Percentiles rank a stretch among this genome's conserved stretches.
These are phyloP conservation scores for Phascolomyces articulosus DNA, from an alignment of 371 early-diverging fungal species.

Conservation along the genomic window DNA sequence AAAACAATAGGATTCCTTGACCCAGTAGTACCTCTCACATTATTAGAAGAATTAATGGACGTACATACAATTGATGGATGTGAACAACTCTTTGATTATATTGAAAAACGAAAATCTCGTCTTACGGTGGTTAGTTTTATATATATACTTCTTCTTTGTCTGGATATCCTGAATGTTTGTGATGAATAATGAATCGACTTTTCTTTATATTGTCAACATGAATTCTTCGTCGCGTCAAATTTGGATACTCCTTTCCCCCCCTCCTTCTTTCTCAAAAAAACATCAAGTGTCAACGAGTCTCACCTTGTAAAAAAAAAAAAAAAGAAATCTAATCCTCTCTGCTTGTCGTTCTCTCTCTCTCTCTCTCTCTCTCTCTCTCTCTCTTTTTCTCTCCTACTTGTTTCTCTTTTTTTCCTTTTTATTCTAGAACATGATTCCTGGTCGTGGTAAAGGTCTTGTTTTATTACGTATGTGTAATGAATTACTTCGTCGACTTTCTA, in stretches of 20 bases:
- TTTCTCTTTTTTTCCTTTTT: not conserved
- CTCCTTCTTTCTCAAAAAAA: too few relatives aligned
- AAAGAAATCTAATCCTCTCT: too few relatives aligned
- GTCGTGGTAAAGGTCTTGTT: slow-evolving; percentile 79
- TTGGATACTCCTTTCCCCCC: too few relatives aligned
- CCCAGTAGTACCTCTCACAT: slow-evolving; percentile 47
- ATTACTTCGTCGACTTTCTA: slow-evolving; percentile 78
- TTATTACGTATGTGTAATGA: slow-evolving; percentile 86
- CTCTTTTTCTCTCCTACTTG: not conserved
- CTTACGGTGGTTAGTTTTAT: slow-evolving; percentile 60
- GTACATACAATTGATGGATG: slow-evolving; percentile 63
- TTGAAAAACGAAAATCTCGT: slow-evolving; percentile 58
- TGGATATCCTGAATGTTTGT: not conserved
- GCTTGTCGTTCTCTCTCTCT: not conserved
- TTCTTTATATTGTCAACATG: too few relatives aligned
- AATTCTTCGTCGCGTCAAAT: too few relatives aligned
- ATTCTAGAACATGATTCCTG: slow-evolving; percentile 67
- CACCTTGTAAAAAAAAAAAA: too few relatives aligned
- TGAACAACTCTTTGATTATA: slow-evolving; percentile 64
- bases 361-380: not conserved
- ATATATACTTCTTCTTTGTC: not conserved
- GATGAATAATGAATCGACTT: too few relatives aligned
- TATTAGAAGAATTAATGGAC: slow-evolving; percentile 73
- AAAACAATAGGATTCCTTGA: slow-evolving; percentile 41
- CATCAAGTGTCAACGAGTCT: too few relatives aligned